phyloP scores from a whole-genome alignment of 202 grass and related monocot species.

The Musa balbisiana region DNA sequence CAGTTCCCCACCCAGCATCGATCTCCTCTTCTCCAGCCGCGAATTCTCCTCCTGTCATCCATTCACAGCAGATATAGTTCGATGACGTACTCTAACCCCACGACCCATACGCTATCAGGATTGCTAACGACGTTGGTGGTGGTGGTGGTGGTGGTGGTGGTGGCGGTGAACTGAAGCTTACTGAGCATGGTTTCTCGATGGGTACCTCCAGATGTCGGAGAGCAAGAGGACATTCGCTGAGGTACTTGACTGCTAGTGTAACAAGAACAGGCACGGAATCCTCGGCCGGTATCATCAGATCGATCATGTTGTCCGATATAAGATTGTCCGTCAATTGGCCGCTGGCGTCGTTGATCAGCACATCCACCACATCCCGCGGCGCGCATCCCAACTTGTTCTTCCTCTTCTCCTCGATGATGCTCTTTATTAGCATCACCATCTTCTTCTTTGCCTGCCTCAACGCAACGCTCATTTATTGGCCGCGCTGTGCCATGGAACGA shows the following conservation, averaged over 20 bases:
- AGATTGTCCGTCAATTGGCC: conserved; percentile 71
- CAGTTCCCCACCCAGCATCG: conserved; percentile 37
- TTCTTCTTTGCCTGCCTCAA: conserved; percentile 78
- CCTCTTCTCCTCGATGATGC: conserved; percentile 87
- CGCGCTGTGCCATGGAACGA: neutral
- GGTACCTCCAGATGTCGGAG: conserved; percentile 69
- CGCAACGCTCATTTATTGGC: neutral
- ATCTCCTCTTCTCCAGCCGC: conserved; percentile 58
- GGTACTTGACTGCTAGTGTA: conserved; percentile 86
- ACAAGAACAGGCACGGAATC: conserved; percentile 92
- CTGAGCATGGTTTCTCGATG: too few relatives aligned
- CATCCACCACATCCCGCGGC: conserved; percentile 50
- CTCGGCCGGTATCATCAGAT: conserved; percentile 97
- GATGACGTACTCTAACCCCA: too few relatives aligned
- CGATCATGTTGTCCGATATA: conserved; percentile 97
- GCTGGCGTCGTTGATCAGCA: conserved; percentile 55
- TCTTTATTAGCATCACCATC: conserved; percentile 71
- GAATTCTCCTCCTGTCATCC: conserved; percentile 71
- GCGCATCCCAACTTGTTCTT: neutral
- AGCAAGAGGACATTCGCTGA: conserved; percentile 79
- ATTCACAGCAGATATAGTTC: too few relatives aligned
- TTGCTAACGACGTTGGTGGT: too few relatives aligned
- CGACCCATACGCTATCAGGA: too few relatives aligned
- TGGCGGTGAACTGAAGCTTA: too few relatives aligned
- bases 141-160: too few relatives aligned